Percentiles rank a stretch among this genome's conserved stretches.
These are phyloP conservation scores for Globisporangium abappressorium DNA, from an alignment of 352 stramenopile species.

Conservation along the genomic window DNA sequence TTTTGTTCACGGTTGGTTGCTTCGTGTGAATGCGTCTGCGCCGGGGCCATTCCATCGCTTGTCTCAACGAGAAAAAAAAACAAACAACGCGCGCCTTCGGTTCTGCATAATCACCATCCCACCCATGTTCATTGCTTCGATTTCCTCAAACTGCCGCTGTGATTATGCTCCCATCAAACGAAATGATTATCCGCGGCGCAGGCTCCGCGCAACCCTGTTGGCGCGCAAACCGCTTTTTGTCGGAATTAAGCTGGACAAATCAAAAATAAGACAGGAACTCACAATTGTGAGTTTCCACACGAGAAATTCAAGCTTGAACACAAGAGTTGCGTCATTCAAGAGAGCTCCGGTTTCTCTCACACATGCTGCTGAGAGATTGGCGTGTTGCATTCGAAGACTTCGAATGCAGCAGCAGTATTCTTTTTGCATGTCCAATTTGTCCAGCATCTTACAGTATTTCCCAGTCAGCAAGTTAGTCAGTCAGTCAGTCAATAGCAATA, in stretches of 20 bases:
- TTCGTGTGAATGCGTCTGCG: background rate
- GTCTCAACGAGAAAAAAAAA: background rate
- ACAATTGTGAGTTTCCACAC: too few species aligned
- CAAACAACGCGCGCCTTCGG: background rate
- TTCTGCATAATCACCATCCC: background rate
- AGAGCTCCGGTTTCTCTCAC: conserved; percentile 4
- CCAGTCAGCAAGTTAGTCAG: background rate
- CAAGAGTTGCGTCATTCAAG: background rate
- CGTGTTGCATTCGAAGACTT: background rate
- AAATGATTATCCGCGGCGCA: background rate
- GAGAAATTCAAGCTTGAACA: background rate
- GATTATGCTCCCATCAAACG: background rate
- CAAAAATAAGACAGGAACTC: background rate
- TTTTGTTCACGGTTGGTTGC: background rate
- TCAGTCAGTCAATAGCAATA: background rate
- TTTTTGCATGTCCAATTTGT: background rate
- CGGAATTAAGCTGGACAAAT: background rate
- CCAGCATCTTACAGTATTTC: background rate
- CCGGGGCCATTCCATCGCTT: background rate
- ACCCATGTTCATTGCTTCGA: background rate
- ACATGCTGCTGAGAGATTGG: background rate
- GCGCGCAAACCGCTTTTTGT: background rate
- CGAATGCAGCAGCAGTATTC: background rate
- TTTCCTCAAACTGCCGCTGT: background rate
- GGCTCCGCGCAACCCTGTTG: background rate